Evolutionary conservation across 352 stramenopile species (phyloP).

Genomic region (Phytophthora melonis): DNA sequence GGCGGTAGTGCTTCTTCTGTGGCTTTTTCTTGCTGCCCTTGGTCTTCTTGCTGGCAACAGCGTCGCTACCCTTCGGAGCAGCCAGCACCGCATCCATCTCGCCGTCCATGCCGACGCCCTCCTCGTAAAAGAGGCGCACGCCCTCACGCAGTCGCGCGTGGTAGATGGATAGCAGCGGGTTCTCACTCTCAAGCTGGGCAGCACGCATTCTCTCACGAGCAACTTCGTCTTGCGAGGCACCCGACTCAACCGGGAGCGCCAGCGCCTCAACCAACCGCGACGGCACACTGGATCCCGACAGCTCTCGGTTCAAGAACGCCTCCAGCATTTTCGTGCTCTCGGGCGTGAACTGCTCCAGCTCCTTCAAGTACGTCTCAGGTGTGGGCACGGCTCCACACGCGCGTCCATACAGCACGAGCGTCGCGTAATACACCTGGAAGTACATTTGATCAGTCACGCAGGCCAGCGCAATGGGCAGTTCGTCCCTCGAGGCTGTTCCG

Average conservation of each 20-base stretch:
- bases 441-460: constrained; percentile 83
- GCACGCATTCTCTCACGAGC: constrained; percentile 26
- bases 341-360: constrained; percentile 60
- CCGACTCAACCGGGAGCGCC: constrained; percentile 43
- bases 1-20: constrained; percentile 71
- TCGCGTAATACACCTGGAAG: constrained; percentile 81
- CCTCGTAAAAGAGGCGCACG: constrained; percentile 82
- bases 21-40: constrained; percentile 68
- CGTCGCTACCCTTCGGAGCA: constrained; percentile 38
- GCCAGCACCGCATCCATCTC: constrained; percentile 81
- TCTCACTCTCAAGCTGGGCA: constrained; percentile 38
- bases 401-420: constrained; percentile 77
- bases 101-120: constrained; percentile 76
- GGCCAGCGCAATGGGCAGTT: constrained; percentile 68
- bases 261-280: constrained; percentile 49
- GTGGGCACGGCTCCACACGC: constrained; percentile 65
- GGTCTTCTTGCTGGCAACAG: constrained; percentile 25
- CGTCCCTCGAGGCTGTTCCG: constrained; percentile 58
- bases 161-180: constrained; percentile 66
- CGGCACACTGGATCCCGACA: constrained; percentile 26
- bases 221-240: constrained; percentile 29
- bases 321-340: constrained; percentile 54
- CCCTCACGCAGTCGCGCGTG: constrained; percentile 73
- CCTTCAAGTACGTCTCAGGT: constrained; percentile 64
- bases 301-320: constrained; percentile 67